Evolutionary conservation across 176 grass and related monocot genomes (phyloP).

Genomic region (Musa troglodytarum): DNA sequence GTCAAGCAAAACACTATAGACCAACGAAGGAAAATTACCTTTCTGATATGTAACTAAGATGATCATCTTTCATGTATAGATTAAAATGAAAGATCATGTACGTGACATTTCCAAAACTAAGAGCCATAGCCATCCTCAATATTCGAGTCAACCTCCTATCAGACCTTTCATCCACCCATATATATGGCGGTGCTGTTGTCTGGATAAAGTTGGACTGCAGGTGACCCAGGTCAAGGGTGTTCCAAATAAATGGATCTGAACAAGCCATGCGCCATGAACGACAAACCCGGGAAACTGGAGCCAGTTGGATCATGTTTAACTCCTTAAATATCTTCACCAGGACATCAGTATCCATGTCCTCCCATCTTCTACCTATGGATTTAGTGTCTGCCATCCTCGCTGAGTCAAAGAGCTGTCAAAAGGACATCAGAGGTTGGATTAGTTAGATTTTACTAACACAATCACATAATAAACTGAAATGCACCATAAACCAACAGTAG

Average conservation of each 20-base stretch:
- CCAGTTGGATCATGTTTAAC: conserved; percentile 78
- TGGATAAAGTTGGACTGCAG: conserved; percentile 87
- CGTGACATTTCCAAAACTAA: conserved; percentile 57
- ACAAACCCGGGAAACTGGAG: conserved; percentile 79
- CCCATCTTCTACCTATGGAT: conserved; percentile 78
- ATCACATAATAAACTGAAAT: neutral
- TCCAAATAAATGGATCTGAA: conserved; percentile 93
- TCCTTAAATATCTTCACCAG: conserved; percentile 96
- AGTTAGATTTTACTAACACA: neutral
- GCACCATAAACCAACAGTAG: neutral
- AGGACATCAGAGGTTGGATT: neutral
- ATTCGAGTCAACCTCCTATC: conserved; percentile 70
- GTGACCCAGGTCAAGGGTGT: conserved; percentile 68
- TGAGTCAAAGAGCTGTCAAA: conserved; percentile 21
- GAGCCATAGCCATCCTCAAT: conserved; percentile 64
- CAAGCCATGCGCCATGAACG: conserved; percentile 67
- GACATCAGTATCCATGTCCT: conserved; percentile 98
- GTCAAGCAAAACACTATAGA: neutral
- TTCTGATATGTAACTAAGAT: conserved; percentile 71
- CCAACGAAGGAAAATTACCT: conserved; percentile 46
- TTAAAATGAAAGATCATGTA: conserved; percentile 96
- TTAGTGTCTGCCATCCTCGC: conserved; percentile 62
- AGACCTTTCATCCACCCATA: conserved; percentile 83
- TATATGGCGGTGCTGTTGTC: conserved; percentile 76
- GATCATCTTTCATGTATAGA: conserved; percentile 94